phyloP scores from a whole-genome alignment of 257 asterid genomes.

The Salvia miltiorrhiza region DNA sequence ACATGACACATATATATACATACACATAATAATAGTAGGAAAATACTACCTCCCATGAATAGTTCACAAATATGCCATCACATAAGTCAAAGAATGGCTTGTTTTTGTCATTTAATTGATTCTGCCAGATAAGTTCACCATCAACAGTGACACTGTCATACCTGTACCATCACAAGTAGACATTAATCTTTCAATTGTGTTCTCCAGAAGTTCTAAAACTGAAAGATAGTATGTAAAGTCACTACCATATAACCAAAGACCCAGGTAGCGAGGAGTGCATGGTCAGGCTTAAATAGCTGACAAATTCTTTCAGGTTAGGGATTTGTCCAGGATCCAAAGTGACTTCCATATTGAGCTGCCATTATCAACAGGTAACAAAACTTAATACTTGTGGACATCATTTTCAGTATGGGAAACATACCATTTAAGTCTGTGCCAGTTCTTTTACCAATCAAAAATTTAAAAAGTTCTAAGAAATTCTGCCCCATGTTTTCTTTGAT shows the following conservation, averaged over 20 bases:
- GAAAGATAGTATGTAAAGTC: conserved; percentile 11
- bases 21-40: not conserved
- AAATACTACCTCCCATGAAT: conserved; percentile 70
- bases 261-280: conserved; percentile 87
- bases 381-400: not conserved
- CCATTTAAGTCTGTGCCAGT: not conserved
- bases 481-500: not conserved
- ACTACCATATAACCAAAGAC: conserved; percentile 85
- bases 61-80: conserved; percentile 86
- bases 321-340: conserved; percentile 54
- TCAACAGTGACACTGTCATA: conserved; percentile 80
- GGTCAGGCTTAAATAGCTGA: conserved; percentile 65
- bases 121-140: conserved; percentile 83
- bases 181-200: not conserved
- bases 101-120: conserved; percentile 74
- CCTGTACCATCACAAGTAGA: conserved; percentile 48
- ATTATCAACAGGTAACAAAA: conserved; percentile 3
- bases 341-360: conserved; percentile 87
- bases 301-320: conserved; percentile 73
- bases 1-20: not conserved
- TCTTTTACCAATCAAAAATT: conserved; percentile 3
- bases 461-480: not conserved
- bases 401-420: not conserved
- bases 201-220: not conserved
- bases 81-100: conserved; percentile 88